Percentiles rank a stretch among this genome's conserved stretches.
phyloP scores from a whole-genome alignment of 495 filamentous ascomycete species.

The Penicillium roqueforti region DNA sequence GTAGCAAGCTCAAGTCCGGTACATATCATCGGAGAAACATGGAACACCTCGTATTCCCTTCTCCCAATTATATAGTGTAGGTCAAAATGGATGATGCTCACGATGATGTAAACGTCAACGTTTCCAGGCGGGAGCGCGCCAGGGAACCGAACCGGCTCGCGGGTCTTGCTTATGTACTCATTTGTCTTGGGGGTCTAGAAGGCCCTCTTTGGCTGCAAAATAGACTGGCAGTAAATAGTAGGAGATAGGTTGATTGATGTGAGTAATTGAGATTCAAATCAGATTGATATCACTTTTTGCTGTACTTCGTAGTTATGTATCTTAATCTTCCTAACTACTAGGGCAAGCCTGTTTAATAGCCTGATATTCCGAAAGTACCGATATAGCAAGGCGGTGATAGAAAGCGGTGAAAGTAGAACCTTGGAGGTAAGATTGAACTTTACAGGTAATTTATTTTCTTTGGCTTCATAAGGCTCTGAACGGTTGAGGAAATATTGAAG shows the following conservation, averaged over 20 bases:
- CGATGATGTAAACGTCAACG: conserved; percentile 33
- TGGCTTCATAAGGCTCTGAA: background rate
- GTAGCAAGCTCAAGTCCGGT: background rate
- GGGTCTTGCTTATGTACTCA: conserved; percentile 25
- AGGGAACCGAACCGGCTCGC: conserved; percentile 8
- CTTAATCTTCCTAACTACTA: background rate
- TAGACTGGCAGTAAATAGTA: background rate
- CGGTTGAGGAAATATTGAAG: background rate
- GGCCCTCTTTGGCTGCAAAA: background rate
- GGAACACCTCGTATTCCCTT: too few species aligned
- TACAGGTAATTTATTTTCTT: background rate
- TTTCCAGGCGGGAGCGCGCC: conserved; percentile 3
- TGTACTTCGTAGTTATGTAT: background rate
- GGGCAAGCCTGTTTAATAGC: background rate
- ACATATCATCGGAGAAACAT: background rate
- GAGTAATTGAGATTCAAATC: background rate
- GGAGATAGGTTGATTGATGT: too few species aligned
- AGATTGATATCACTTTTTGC: background rate
- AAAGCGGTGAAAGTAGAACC: background rate
- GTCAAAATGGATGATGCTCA: conserved; percentile 32
- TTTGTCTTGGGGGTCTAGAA: background rate
- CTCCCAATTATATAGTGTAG: background rate
- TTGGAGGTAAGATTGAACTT: background rate
- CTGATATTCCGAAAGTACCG: background rate
- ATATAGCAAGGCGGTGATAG: background rate